Conservation (phyloP, 2,329 filamentous ascomycete genomes). For the Verruconis gallopava region DNA sequence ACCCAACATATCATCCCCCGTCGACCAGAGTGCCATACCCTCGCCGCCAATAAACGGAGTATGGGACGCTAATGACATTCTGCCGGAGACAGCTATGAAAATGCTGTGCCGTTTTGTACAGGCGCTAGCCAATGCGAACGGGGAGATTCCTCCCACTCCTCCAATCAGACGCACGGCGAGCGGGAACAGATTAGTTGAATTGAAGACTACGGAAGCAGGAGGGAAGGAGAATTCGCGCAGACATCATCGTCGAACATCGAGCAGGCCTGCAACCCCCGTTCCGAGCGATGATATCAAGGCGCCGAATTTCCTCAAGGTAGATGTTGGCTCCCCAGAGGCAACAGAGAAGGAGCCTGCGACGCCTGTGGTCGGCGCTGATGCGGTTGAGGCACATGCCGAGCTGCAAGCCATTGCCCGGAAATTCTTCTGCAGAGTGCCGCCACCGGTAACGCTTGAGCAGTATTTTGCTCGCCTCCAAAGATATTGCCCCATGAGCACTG, state of each 20-base stretch:
- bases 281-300: constrained; percentile 28
- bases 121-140: constrained; percentile 56
- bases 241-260: constrained; percentile 23
- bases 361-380: constrained; percentile 14
- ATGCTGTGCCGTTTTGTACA: constrained; percentile 51
- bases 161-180: constrained; percentile 32
- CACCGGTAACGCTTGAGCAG: constrained; percentile 68
- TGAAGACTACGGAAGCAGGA: constrained; percentile 7
- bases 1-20: constrained; percentile 7
- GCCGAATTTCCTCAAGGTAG: constrained; percentile 21
- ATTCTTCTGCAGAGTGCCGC: constrained; percentile 82
- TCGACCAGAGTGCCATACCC: constrained; percentile 13
- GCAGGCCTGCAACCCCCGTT: constrained; percentile 25
- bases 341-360: constrained; percentile 34
- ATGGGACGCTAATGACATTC: constrained; percentile 60
- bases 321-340: constrained; percentile 38
- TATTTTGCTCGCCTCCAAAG: constrained; percentile 79
- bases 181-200: constrained; percentile 1
- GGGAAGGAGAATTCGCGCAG: constrained; percentile 19
- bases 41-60: constrained; percentile 28
- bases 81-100: constrained; percentile 62
- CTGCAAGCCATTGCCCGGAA: constrained; percentile 78
- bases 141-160: constrained; percentile 71
- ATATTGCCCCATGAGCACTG: constrained; percentile 87
- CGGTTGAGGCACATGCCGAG: constrained; percentile 59